A percentile compares a stretch with the other conserved stretches of the same genome.
Evolutionary conservation across 192 early-diverging fungal genomes (phyloP).

Genomic region (Coemansia sp.): DNA sequence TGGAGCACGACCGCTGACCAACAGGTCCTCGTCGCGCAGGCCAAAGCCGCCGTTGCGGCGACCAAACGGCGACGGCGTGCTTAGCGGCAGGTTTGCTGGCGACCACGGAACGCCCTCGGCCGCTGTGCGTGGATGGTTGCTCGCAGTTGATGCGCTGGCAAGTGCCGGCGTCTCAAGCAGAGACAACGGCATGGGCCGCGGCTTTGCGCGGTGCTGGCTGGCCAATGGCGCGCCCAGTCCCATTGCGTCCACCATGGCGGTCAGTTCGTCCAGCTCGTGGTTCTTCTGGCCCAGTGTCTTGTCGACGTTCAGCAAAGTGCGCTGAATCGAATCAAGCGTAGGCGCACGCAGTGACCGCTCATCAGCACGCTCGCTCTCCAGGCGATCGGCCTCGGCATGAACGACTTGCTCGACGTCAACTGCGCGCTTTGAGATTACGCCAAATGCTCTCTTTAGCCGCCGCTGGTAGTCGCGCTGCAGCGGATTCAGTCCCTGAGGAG

Average conservation of each 20-base stretch:
- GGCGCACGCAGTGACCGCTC: constrained; percentile 27
- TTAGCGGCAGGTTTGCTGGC: constrained; percentile 20
- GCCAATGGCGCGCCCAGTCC: background rate
- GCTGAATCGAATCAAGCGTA: constrained; percentile 51
- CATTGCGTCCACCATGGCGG: constrained; percentile 24
- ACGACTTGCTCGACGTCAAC: constrained; percentile 33
- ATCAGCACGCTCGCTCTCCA: constrained; percentile 19
- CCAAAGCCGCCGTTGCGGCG: constrained; percentile 32
- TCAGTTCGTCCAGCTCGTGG: constrained; percentile 48
- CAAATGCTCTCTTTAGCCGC: constrained; percentile 27
- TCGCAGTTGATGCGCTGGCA: background rate
- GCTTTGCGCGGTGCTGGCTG: background rate
- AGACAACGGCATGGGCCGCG: constrained; percentile 2
- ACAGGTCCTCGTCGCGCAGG: constrained; percentile 29
- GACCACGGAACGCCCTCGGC: constrained; percentile 47
- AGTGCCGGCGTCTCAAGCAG: background rate
- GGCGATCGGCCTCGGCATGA: constrained; percentile 12
- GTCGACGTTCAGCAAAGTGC: constrained; percentile 47
- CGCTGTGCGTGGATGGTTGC: constrained; percentile 19
- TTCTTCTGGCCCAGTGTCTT: constrained; percentile 45
- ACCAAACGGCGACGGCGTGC: constrained; percentile 11
- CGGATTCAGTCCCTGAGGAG: constrained; percentile 34
- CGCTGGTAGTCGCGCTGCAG: constrained; percentile 43
- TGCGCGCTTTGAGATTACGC: constrained; percentile 13
- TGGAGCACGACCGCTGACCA: constrained; percentile 4